phyloP scores from a whole-genome alignment of 1,284 basidiomycete species.

The Puccinia polysora region DNA sequence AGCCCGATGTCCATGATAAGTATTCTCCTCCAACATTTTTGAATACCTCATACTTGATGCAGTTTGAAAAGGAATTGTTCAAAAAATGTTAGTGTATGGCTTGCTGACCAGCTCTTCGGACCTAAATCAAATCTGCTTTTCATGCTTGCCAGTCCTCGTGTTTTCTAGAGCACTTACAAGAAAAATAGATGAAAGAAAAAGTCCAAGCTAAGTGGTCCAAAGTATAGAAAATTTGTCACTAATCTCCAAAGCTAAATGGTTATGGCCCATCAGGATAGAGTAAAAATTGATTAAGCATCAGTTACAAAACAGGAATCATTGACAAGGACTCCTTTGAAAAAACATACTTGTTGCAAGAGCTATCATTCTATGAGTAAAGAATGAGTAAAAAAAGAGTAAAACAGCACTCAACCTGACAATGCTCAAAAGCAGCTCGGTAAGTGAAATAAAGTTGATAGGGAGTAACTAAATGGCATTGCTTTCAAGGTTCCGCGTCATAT shows the following conservation, averaged over 20 bases:
- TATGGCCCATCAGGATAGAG: neutral
- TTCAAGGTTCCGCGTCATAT: too few species aligned
- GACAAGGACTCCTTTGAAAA: too few species aligned
- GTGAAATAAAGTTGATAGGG: conserved; percentile 44
- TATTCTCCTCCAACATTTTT: conserved; percentile 89
- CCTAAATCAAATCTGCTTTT: neutral
- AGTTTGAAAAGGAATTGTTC: neutral
- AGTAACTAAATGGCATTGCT: conserved; percentile 42
- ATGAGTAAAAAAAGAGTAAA: neutral
- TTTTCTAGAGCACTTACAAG: conserved; percentile 59
- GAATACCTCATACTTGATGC: conserved; percentile 75
- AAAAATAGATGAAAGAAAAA: conserved; percentile 97
- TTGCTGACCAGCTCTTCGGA: too few species aligned
- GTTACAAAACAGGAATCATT: too few species aligned
- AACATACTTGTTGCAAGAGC: neutral
- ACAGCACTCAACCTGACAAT: conserved; percentile 30
- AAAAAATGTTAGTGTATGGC: neutral
- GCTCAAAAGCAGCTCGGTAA: conserved; percentile 40
- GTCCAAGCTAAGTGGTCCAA: conserved; percentile 86
- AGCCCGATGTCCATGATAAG: conserved; percentile 80
- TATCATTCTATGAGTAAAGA: neutral
- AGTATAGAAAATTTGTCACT: conserved; percentile 89
- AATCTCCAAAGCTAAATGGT: conserved; percentile 71
- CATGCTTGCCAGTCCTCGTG: neutral
- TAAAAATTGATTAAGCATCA: too few species aligned